These are phyloP conservation scores for Penicillium taxi DNA, from an alignment of 495 filamentous ascomycete genomes.

Conservation along the genomic window DNA sequence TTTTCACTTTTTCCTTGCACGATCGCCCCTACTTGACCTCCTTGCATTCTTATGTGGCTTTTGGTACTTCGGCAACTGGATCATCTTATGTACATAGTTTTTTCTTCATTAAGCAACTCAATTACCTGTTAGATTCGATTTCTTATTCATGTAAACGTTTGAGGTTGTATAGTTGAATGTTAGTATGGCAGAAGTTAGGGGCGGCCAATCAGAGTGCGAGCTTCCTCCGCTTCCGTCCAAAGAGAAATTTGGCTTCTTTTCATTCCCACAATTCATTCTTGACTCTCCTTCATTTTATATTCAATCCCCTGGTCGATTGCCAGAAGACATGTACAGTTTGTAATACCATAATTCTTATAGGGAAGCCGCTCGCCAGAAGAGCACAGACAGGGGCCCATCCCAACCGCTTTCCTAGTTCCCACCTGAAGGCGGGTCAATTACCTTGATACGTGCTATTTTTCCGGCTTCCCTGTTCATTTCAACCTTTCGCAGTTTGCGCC, in stretches of 20 bases:
- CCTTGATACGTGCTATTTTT: slow-evolving; percentile 13
- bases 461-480: slow-evolving; percentile 16
- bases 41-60: slow-evolving; percentile 28
- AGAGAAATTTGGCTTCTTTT: slow-evolving; percentile 12
- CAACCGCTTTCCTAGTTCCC: slow-evolving; percentile 4
- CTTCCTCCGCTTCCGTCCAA: slow-evolving; percentile 32
- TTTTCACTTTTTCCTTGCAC: slow-evolving; percentile 5
- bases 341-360: slow-evolving; percentile 13
- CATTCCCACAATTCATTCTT: slow-evolving; percentile 9
- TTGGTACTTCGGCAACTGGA: slow-evolving; percentile 31
- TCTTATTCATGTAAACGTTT: no score
- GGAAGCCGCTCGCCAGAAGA: slow-evolving; percentile 22
- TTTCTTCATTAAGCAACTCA: no score
- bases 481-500: neutral
- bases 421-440: slow-evolving; percentile 10
- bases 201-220: slow-evolving; percentile 27
- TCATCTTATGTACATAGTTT: slow-evolving; percentile 44
- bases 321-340: slow-evolving; percentile 17
- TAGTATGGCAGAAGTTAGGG: no score
- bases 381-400: slow-evolving; percentile 21
- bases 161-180: no score
- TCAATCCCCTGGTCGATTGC: no score
- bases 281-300: neutral
- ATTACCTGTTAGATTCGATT: no score
- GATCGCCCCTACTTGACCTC: slow-evolving; percentile 16